Conservation (phyloP, 2,329 filamentous ascomycete species). For the Fusarium euwallaceae region DNA sequence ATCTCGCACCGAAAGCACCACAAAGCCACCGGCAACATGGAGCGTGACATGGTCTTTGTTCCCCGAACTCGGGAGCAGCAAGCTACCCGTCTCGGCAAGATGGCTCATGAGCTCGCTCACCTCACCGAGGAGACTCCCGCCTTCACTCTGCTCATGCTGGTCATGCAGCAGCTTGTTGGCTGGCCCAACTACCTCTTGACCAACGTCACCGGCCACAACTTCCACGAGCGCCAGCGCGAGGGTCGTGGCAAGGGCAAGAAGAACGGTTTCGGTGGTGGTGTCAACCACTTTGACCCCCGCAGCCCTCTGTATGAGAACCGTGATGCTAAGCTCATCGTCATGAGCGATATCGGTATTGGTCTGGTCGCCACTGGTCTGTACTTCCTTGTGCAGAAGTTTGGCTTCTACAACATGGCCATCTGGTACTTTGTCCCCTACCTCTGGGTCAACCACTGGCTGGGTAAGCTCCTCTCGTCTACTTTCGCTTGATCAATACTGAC, state of each 20-base stretch:
- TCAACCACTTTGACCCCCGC: conserved; percentile 94
- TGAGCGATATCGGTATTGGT: conserved; percentile 86
- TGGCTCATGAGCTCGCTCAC: conserved; percentile 87
- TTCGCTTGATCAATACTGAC: conserved; percentile 30
- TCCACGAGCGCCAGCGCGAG: conserved; percentile 90
- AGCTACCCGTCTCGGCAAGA: conserved; percentile 78
- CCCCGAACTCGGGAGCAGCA: conserved; percentile 89
- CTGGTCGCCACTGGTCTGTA: conserved; percentile 73
- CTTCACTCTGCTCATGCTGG: conserved; percentile 78
- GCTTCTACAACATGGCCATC: conserved; percentile 87
- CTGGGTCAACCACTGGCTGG: conserved; percentile 99
- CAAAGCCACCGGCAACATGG: conserved; percentile 97
- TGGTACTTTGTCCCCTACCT: conserved; percentile 97
- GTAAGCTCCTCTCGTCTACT: conserved; percentile 66
- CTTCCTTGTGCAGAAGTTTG: conserved; percentile 80
- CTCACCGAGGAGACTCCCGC: conserved; percentile 95
- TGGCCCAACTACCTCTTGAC: conserved; percentile 92
- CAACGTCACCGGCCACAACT: conserved; percentile 97
- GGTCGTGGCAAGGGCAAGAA: conserved; percentile 93
- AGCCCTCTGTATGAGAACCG: conserved; percentile 93
- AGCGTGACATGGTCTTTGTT: conserved; percentile 99
- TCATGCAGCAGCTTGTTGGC: conserved; percentile 89
- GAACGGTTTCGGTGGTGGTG: conserved; percentile 83
- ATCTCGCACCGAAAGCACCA: conserved; percentile 99
- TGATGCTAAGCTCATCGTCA: conserved; percentile 86